These are phyloP conservation scores for Mixia osmundae DNA, from an alignment of 1,284 basidiomycete genomes.

Conservation along the genomic window DNA sequence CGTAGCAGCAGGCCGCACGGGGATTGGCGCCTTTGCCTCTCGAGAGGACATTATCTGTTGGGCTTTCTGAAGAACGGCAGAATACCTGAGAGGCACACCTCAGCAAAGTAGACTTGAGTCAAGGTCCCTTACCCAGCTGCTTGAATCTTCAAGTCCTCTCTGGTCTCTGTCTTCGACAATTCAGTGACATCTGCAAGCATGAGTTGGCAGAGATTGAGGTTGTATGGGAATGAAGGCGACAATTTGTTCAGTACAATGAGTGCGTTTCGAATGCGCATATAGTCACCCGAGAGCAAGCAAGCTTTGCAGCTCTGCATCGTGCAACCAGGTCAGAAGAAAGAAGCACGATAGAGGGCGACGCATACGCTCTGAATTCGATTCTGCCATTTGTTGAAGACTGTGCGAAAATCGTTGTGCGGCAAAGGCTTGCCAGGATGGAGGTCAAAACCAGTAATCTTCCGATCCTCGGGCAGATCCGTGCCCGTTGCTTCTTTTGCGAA, in stretches of 20 bases:
- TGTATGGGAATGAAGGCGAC: slow-evolving; percentile 58
- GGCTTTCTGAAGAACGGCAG: slow-evolving; percentile 14
- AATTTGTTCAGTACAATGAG: slow-evolving; percentile 74
- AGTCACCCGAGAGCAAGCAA: slow-evolving; percentile 30
- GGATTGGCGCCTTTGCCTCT: too few relatives aligned
- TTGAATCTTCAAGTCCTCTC: slow-evolving; percentile 41
- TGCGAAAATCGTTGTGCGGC: slow-evolving; percentile 8
- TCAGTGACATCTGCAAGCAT: slow-evolving; percentile 42
- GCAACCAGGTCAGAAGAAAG: neutral
- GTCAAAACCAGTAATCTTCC: neutral
- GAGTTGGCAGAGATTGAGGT: slow-evolving; percentile 28
- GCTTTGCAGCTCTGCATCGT: neutral
- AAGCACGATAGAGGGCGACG: neutral
- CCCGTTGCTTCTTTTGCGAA: slow-evolving; percentile 28
- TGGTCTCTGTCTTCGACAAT: slow-evolving; percentile 43
- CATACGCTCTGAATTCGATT: slow-evolving; percentile 5
- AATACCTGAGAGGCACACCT: slow-evolving; percentile 8
- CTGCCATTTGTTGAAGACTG: slow-evolving; percentile 17
- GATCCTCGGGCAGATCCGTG: slow-evolving; percentile 14
- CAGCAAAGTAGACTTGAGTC: neutral
- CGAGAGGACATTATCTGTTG: too few relatives aligned
- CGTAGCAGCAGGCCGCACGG: too few relatives aligned
- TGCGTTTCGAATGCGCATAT: slow-evolving; percentile 84
- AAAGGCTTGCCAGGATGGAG: neutral
- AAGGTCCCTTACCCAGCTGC: slow-evolving; percentile 35